Base-by-base conservation (phyloP, 2,329 filamentous ascomycete species). In the Penicillium sp. region DNA sequence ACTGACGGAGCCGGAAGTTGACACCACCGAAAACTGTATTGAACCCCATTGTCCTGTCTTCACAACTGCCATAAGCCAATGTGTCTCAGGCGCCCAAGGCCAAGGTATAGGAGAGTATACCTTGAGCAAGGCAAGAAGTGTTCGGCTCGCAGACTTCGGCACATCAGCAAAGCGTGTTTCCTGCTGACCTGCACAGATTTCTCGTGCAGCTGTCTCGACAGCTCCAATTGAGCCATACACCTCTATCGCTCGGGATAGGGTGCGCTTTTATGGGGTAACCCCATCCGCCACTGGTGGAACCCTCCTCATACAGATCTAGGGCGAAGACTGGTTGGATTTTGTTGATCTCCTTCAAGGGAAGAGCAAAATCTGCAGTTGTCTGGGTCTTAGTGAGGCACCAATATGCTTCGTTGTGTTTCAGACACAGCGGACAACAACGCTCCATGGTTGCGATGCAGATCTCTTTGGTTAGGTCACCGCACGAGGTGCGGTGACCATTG, bases 81-180 rank as follows among this genome's bases (percentile, higher is more conserved):
- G n/a, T n/a, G n/a, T n/a, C n/a, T n/a, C n/a, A n/a, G n/a, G n/a
- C n/a, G n/a, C n/a, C n/a, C n/a, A n/a, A n/a, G n/a, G n/a, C n/a
- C n/a, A n/a, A n/a, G n/a, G n/a, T n/a, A n/a, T n/a, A n/a, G n/a
- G n/a, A n/a, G n/a, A n/a, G n/a, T n/a, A n/a, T n/a, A n/a, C n/a
- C n/a, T n/a, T n/a, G n/a, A n/a, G n/a, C n/a, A n/a, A n/a, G n/a
- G n/a, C n/a, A n/a, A n/a, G n/a, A n/a, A n/a, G n/a, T n/a, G n/a
- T n/a, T n/a, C n/a, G n/a, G n/a, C n/a, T n/a, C 8, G 4, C 8
- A 0, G 1, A 3, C 11, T 2, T 2, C n/a, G 7, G n/a, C n/a
- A n/a, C n/a, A n/a, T n/a, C n/a, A n/a, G n/a, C n/a, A n/a, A n/a
- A n/a, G n/a, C n/a, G n/a, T n/a, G n/a, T 3, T 0, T 19, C n/a